A percentile compares a stretch with the other conserved stretches of the same genome.
Evolutionary conservation across 345 rosid species (phyloP).

Genomic region (Sonneratia alba): DNA sequence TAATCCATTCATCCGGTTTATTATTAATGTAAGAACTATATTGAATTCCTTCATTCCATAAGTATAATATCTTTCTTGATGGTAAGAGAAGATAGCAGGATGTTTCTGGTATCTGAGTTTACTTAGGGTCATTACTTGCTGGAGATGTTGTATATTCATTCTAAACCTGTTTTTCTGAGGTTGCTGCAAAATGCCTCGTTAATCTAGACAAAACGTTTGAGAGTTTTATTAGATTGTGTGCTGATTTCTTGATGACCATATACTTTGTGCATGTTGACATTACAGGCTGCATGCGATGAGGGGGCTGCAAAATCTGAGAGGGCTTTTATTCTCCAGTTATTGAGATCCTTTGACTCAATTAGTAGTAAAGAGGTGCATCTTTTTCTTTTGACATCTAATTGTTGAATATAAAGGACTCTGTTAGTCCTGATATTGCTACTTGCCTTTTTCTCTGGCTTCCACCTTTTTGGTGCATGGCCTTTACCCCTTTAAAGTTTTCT

Average conservation of each 20-base stretch:
- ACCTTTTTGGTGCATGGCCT: background rate
- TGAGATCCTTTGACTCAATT: constrained; percentile 32
- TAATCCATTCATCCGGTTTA: constrained; percentile 51
- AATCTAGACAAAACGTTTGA: background rate
- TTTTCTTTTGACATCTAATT: background rate
- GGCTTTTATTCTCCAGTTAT: constrained; percentile 72
- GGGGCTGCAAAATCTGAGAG: constrained; percentile 63
- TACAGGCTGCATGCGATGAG: constrained; percentile 72
- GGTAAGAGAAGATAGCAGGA: background rate
- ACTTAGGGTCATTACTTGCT: background rate
- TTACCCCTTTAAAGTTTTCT: background rate
- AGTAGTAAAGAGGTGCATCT: constrained; percentile 51
- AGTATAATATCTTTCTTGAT: background rate
- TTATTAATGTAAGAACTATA: constrained; percentile 42
- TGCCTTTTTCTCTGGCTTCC: background rate
- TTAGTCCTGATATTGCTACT: background rate
- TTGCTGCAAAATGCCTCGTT: background rate
- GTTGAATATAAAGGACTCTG: background rate
- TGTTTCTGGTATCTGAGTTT: background rate
- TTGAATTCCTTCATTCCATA: background rate
- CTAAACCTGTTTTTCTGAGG: background rate
- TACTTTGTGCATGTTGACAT: constrained; percentile 10
- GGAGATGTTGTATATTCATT: background rate
- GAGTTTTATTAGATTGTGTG: background rate
- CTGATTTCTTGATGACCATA: constrained; percentile 6